Percentiles rank a stretch among this genome's conserved stretches.
These are phyloP conservation scores for Orbilia quercus DNA, from an alignment of 2,329 filamentous ascomycete species.

Conservation along the genomic window DNA sequence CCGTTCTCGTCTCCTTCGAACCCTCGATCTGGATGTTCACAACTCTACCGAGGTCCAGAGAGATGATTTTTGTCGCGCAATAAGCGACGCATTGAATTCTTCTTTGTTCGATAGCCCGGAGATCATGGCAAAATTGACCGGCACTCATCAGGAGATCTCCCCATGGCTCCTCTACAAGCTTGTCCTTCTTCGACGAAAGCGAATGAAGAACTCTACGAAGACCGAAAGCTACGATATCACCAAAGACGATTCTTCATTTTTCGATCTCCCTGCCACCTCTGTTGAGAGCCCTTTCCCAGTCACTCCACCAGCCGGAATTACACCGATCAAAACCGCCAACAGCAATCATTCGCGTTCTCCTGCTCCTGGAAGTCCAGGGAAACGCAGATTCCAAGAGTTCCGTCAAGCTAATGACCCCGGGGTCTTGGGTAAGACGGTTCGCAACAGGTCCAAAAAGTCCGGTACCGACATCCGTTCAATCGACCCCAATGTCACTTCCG, in stretches of 20 bases:
- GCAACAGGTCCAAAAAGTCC: not conserved
- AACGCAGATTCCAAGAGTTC: constrained; percentile 4
- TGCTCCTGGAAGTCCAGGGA: constrained; percentile 1
- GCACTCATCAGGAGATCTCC: constrained; percentile 5
- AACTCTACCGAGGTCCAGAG: constrained; percentile 26
- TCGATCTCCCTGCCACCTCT: not conserved
- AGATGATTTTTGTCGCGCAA: constrained; percentile 11
- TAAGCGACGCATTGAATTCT: constrained; percentile 15
- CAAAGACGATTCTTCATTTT: not conserved
- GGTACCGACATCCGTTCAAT: not conserved
- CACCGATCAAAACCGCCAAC: not conserved
- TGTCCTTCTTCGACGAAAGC: constrained; percentile 37
- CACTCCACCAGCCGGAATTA: not conserved
- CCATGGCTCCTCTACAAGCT: constrained; percentile 49
- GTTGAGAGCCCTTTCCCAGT: not conserved
- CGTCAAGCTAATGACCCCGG: not conserved
- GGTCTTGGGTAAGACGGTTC: not conserved
- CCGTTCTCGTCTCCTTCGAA: constrained; percentile 7
- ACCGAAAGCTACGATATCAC: not conserved
- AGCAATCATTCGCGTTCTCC: not conserved
- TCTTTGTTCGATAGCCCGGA: not conserved
- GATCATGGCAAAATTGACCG: constrained; percentile 18
- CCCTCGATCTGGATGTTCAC: constrained; percentile 27
- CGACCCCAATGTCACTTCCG: too few relatives aligned
- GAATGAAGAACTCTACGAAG: constrained; percentile 9